Evolutionary conservation across 2,329 filamentous ascomycete species (phyloP).

Genomic region (Zalaria obscura): DNA sequence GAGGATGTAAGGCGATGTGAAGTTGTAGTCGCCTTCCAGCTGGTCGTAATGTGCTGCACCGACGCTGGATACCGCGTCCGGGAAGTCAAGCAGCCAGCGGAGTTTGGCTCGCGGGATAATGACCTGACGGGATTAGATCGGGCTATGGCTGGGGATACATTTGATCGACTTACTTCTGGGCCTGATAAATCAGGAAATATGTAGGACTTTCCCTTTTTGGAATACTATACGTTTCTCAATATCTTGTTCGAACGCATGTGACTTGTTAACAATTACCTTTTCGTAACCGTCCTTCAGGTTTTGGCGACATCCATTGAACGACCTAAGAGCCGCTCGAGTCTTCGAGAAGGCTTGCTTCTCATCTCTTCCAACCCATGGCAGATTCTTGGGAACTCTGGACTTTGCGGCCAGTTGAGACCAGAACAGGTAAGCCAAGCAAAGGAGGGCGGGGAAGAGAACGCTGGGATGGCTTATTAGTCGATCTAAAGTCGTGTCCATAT

Average conservation of each 20-base stretch:
- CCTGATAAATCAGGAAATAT: conserved; percentile 11
- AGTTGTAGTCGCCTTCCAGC: conserved; percentile 24
- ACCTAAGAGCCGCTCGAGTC: conserved; percentile 6
- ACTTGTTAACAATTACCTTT: conserved; percentile 4
- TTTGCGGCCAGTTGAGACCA: not conserved
- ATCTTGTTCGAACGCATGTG: conserved; percentile 1
- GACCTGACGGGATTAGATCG: not conserved
- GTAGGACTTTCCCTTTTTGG: conserved; percentile 10
- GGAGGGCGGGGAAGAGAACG: too few relatives aligned
- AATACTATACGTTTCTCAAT: conserved; percentile 4
- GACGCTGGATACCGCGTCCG: conserved; percentile 24
- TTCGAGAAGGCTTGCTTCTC: conserved; percentile 1
- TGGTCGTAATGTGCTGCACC: conserved; percentile 22
- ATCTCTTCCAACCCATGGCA: conserved; percentile 9
- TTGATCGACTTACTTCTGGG: conserved; percentile 1
- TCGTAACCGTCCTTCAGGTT: conserved; percentile 9
- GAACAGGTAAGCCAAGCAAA: too few relatives aligned
- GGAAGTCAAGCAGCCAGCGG: conserved; percentile 27
- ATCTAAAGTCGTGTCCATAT: too few relatives aligned
- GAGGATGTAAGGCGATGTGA: conserved; percentile 20
- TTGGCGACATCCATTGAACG: conserved; percentile 4
- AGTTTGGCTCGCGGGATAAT: conserved; percentile 10
- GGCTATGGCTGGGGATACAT: not conserved
- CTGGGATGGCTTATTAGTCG: too few relatives aligned
- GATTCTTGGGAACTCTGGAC: not conserved